Percentiles rank a stretch among this genome's conserved stretches.
Evolutionary conservation across 106 monocot species (phyloP).

Genomic region (Xerophyta viscosa): DNA sequence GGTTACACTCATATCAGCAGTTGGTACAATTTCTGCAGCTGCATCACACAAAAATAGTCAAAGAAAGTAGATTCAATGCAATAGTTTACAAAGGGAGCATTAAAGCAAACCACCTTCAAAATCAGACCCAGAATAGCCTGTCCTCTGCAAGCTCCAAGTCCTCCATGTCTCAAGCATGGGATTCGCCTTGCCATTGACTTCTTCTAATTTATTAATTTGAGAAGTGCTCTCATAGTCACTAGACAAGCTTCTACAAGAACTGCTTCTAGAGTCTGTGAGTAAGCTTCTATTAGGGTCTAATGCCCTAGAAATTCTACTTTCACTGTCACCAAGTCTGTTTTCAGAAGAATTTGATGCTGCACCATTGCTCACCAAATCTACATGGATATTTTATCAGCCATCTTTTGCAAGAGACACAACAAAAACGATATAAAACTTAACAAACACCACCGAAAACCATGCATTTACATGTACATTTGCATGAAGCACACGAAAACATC

Average conservation of each 20-base stretch:
- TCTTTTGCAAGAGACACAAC: too few species aligned
- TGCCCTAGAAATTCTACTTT: constrained; percentile 3
- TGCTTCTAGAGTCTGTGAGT: constrained; percentile 2
- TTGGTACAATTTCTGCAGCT: constrained; percentile 46
- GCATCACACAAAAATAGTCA: constrained; percentile 7
- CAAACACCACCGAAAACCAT: too few species aligned
- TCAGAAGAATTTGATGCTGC: constrained; percentile 11
- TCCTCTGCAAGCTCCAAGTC: constrained; percentile 31
- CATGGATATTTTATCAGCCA: background rate
- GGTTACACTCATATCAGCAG: constrained; percentile 10
- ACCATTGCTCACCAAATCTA: constrained; percentile 4
- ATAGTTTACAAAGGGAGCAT: background rate
- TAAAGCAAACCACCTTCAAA: constrained; percentile 30
- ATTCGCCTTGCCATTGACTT: constrained; percentile 10
- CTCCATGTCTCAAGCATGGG: constrained; percentile 24
- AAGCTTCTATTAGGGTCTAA: background rate
- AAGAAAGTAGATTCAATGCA: background rate
- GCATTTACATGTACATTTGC: too few species aligned
- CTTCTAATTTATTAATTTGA: constrained; percentile 8
- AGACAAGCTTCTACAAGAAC: constrained; percentile 1
- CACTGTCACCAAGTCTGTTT: constrained; percentile 10
- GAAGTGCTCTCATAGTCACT: constrained; percentile 9
- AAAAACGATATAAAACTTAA: too few species aligned
- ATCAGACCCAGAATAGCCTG: constrained; percentile 13
- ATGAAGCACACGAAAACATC: too few species aligned